phyloP scores from a whole-genome alignment of 2,329 filamentous ascomycete genomes.

The Neofusicoccum laricinum region DNA sequence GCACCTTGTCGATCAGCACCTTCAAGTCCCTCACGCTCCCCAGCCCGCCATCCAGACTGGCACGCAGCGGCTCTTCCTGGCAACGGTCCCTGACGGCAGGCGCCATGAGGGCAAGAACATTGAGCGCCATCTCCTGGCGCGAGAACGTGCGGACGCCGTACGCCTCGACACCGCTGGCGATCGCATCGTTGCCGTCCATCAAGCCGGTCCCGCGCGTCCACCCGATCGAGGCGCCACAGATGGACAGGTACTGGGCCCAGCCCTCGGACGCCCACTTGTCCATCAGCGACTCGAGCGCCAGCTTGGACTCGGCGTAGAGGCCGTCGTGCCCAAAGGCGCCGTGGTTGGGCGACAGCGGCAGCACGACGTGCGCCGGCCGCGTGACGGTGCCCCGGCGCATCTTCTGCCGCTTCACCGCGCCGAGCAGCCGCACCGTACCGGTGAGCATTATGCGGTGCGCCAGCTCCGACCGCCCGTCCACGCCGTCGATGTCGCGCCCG shows the following conservation, averaged over 20 bases:
- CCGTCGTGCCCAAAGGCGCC: slow-evolving; percentile 45
- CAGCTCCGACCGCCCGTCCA: slow-evolving; percentile 36
- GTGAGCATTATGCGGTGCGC: slow-evolving; percentile 42
- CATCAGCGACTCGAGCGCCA: slow-evolving; percentile 37
- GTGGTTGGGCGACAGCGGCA: slow-evolving; percentile 46
- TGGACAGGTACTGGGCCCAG: slow-evolving; percentile 38
- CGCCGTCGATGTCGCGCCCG: slow-evolving; percentile 33
- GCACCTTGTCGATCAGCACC: background rate
- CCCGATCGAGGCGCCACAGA: slow-evolving; percentile 44
- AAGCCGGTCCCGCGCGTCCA: slow-evolving; percentile 47
- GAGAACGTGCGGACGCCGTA: slow-evolving; percentile 41
- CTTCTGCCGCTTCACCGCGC: slow-evolving; percentile 33
- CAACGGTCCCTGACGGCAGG: background rate
- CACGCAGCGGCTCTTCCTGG: background rate
- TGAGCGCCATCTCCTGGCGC: slow-evolving; percentile 32
- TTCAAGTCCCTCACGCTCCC: background rate
- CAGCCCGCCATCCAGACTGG: background rate
- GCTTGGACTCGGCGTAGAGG: slow-evolving; percentile 45
- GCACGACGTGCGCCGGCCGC: slow-evolving; percentile 38
- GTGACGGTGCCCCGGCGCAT: slow-evolving; percentile 26
- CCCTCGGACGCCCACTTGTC: slow-evolving; percentile 35
- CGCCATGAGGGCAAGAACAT: background rate
- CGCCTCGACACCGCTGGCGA: slow-evolving; percentile 39
- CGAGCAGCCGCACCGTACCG: slow-evolving; percentile 39
- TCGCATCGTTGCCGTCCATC: slow-evolving; percentile 42